Base-by-base conservation (phyloP, 1,284 basidiomycete genomes). In the Sporisorium sorghi region DNA sequence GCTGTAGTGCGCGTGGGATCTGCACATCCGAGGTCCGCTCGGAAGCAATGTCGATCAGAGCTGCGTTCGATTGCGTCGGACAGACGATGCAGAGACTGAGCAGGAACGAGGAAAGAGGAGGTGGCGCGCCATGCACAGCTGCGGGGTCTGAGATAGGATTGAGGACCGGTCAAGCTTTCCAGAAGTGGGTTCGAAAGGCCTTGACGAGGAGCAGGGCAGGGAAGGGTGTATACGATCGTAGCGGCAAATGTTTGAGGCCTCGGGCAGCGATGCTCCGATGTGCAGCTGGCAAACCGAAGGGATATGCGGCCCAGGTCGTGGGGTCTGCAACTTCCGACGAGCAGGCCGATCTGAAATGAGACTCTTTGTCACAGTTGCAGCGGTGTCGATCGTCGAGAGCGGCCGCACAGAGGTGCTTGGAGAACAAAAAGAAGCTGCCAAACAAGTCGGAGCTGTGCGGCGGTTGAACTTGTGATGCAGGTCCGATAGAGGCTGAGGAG, bases 21-120 rank as follows among this genome's bases (percentile, higher is more conserved):
- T 59, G 56, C 60, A 63, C 51, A 35, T 30, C 40, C 21, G 24
- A 69, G 32, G 59, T 69, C 66, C 66, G 66, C 66, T 69, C 66
- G 66, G 66, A 69, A 69, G 66, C 66, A 69, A 69, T 69, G 66
- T 69, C 66, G 66, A 69, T 69, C 66, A 52, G 24, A 28, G 19
- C 37, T 55, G 57, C 52, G 53, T 56, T 33, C 26, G 40, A 55
- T 15, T 33, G 49, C 47, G 66, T 56, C 66, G 47, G 56, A 55
- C 37, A 49, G 32, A 21, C 8, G 52, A 28, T 40, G 52, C 52
- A 47, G 47, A 12, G n/a, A n/a, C n/a, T n/a, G n/a, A 42, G 47
- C 33, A 43, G 52, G 52, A 44, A 42, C 26, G 23, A 23, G 26
- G 32, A 9, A 15, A 14, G 9, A 21, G n/a, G 47, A n/a, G 47